A percentile compares a stretch with the other conserved stretches of the same genome.
phyloP scores from a whole-genome alignment of 2,329 filamentous ascomycete species.

The Aureobasidium sp. region DNA sequence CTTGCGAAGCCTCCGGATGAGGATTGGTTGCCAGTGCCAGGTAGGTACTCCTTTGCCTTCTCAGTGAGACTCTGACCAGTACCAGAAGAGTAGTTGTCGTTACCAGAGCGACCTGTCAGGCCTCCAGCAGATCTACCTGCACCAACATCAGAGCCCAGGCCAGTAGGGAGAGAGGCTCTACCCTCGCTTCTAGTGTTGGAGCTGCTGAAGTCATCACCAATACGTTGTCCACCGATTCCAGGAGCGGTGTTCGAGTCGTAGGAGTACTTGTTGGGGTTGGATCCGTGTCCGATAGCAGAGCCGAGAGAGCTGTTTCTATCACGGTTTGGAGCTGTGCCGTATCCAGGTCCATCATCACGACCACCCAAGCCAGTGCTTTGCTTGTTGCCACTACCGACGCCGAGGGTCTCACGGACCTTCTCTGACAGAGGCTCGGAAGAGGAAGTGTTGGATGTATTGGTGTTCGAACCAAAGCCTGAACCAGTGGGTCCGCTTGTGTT shows the following conservation, averaged over 20 bases:
- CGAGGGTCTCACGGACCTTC: conserved; percentile 11
- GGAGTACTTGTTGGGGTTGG: conserved; percentile 13
- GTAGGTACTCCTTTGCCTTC: too few relatives aligned
- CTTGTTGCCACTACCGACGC: conserved; percentile 1
- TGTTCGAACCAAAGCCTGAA: too few relatives aligned
- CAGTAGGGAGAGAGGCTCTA: background rate
- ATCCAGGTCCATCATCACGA: conserved; percentile 8
- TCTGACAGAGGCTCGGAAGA: conserved; percentile 4
- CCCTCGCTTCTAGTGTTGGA: conserved; percentile 18
- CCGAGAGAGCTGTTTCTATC: conserved; percentile 6
- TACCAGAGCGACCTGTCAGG: too few relatives aligned
- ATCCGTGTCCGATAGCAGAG: conserved; percentile 12
- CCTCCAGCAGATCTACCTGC: conserved; percentile 4
- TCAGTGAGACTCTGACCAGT: too few relatives aligned
- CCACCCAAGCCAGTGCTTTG: background rate
- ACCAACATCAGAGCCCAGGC: conserved; percentile 12
- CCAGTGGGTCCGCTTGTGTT: too few relatives aligned
- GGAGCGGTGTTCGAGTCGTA: conserved; percentile 14
- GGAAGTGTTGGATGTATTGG: background rate
- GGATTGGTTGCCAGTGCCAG: too few relatives aligned
- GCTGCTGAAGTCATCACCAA: conserved; percentile 17
- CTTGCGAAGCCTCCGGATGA: too few relatives aligned
- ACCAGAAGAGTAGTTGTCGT: too few relatives aligned
- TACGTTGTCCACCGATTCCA: conserved; percentile 16
- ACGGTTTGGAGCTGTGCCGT: conserved; percentile 6